Evolutionary conservation across 768 basidiomycete genomes (phyloP).

Genomic region (Phylloporus sp.): DNA sequence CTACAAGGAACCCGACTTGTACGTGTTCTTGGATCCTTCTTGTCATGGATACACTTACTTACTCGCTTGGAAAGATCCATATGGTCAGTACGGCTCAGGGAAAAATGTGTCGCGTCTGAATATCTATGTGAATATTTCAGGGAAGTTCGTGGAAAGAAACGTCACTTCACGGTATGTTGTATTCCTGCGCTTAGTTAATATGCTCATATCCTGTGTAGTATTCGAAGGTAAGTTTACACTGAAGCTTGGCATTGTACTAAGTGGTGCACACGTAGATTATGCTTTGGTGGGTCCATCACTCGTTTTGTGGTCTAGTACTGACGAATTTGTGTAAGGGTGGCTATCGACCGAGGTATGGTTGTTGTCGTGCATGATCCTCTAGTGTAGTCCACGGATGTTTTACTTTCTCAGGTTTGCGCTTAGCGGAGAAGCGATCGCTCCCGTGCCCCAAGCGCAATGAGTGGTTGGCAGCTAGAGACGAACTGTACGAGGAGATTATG

Average conservation of each 20-base stretch:
- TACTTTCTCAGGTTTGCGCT: conserved; percentile 57
- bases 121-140: conserved; percentile 36
- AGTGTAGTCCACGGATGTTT: neutral
- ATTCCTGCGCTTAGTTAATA: neutral
- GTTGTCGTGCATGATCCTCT: neutral
- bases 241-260: conserved; percentile 4
- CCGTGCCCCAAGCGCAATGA: conserved; percentile 69
- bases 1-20: conserved; percentile 76
- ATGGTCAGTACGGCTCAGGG: conserved; percentile 52
- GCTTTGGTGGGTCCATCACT: conserved; percentile 63
- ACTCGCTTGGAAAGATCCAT: conserved; percentile 53
- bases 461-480: conserved; percentile 76
- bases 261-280: conserved; percentile 52
- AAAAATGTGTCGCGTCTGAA: conserved; percentile 21
- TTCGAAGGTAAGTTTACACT: conserved; percentile 55
- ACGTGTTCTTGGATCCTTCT: conserved; percentile 25
- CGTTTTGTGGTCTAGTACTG: neutral
- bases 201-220: conserved; percentile 41
- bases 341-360: conserved; percentile 80
- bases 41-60: conserved; percentile 4
- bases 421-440: conserved; percentile 92
- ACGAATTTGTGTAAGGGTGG: conserved; percentile 59
- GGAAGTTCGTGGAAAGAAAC: conserved; percentile 85
- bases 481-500: conserved; percentile 92
- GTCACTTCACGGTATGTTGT: conserved; percentile 72